Evolutionary conservation across 805 yeast genomes (phyloP).

Genomic region (Metschnikowia lachancei): DNA sequence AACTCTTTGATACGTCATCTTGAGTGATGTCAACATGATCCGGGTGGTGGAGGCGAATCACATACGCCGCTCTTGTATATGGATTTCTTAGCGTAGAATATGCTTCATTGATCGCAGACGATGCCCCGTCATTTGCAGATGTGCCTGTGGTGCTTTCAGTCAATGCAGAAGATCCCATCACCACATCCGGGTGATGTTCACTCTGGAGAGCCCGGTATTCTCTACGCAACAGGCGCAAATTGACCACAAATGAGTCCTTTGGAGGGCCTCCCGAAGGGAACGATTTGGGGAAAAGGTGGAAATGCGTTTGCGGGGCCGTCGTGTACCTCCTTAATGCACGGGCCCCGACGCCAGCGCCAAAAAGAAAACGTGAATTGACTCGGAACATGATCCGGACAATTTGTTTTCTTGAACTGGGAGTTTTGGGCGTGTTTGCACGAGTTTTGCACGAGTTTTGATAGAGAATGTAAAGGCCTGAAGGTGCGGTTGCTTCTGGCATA

Average conservation of each 20-base stretch:
- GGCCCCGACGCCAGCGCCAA: too few species aligned
- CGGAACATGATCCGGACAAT: background rate
- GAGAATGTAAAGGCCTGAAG: too few species aligned
- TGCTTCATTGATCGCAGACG: conserved; percentile 67
- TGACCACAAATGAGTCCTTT: conserved; percentile 54
- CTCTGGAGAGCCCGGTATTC: conserved; percentile 78
- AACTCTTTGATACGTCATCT: conserved; percentile 51
- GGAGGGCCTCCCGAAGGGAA: conserved; percentile 69
- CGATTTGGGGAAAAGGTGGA: conserved; percentile 69
- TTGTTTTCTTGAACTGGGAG: too few species aligned
- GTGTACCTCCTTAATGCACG: background rate
- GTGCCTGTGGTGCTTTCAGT: conserved; percentile 1
- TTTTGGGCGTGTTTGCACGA: too few species aligned
- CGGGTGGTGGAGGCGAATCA: conserved; percentile 37
- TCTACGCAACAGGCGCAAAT: conserved; percentile 54
- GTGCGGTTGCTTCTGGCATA: too few species aligned
- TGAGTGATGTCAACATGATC: conserved; percentile 49
- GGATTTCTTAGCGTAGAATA: conserved; percentile 72
- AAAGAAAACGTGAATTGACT: too few species aligned
- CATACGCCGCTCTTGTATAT: conserved; percentile 50
- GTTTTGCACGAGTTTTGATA: too few species aligned
- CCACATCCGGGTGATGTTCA: conserved; percentile 76
- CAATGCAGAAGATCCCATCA: conserved; percentile 27
- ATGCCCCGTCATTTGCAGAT: conserved; percentile 17
- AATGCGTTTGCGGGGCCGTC: conserved; percentile 32